These are phyloP conservation scores for Picea glauca DNA, from an alignment of 75 land plant genomes.

Conservation along the genomic window DNA sequence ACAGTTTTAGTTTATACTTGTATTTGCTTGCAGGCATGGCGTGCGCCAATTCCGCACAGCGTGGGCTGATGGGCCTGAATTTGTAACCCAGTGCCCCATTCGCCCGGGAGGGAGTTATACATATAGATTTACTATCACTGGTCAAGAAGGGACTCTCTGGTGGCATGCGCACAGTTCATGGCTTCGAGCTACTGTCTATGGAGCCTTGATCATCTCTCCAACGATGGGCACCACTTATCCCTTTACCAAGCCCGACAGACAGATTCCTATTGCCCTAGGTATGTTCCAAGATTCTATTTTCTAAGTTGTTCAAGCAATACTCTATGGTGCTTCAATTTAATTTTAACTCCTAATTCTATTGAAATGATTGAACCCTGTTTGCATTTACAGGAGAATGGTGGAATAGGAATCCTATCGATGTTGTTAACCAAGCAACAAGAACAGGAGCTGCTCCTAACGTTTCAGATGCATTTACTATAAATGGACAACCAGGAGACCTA, in stretches of 20 bases:
- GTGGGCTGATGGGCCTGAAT: slow-evolving; percentile 9
- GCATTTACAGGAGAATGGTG: slow-evolving; percentile 59
- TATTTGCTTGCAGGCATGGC: background rate
- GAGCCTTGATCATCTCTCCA: slow-evolving; percentile 27
- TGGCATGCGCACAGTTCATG: slow-evolving; percentile 11
- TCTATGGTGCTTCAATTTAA: background rate
- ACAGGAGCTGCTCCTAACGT: slow-evolving; percentile 52
- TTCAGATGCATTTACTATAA: slow-evolving; percentile 44
- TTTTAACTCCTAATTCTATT: too few relatives aligned
- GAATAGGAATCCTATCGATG: slow-evolving; percentile 45
- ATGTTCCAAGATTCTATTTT: background rate
- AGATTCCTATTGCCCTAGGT: slow-evolving; percentile 21
- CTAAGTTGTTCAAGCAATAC: background rate
- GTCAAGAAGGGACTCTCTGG: background rate
- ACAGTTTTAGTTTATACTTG: background rate
- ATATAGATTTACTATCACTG: background rate
- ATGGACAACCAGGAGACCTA: slow-evolving; percentile 69
- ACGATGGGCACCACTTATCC: slow-evolving; percentile 10
- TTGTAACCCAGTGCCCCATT: background rate
- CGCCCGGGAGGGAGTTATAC: background rate
- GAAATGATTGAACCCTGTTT: too few relatives aligned
- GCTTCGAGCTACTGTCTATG: slow-evolving; percentile 36
- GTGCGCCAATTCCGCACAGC: slow-evolving; percentile 1
- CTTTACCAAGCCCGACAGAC: background rate
- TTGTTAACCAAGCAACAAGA: slow-evolving; percentile 20